Evolutionary conservation across 2,329 filamentous ascomycete genomes (phyloP), one percentile per base, ranked within the genome.

Genomic region (Onygenales sp.): DNA sequence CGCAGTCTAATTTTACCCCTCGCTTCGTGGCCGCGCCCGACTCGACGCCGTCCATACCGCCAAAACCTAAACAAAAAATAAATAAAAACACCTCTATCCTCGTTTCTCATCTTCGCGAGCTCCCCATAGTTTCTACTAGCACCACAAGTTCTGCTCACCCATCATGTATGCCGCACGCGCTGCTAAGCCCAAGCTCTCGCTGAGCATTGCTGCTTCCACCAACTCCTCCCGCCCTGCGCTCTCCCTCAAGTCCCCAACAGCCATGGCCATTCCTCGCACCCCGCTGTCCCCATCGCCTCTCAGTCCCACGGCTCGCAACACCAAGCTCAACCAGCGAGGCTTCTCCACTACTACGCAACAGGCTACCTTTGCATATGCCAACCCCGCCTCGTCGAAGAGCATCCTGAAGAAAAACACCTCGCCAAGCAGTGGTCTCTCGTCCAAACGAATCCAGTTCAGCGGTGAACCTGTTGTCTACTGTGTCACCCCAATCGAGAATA

Each of bases 401-500:
- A 76, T 77, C 52, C 68, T 76, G 53, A 76, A 76, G 66, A 75
- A 74, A 61, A 37, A 21, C 32, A 45, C 51, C 54, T 53, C 46
- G 3, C 54, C 58, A 1, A 51, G 56, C 11, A 49, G 55, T 43
- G 37, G 60, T 21, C 48, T 57, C 31, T 53, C 57, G 44, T 54
- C 53, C 49, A 74, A 74, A 57, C 67, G 66, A 45, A 70, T 76
- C 46, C 67, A 73, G 47, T 76, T 76, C 60, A 61, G 65, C 40
- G 68, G 66, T 39, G 70, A 71, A 5, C 74, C 74, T 3, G 71
- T 67, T 21, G 68, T 77, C 27, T 66, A 75, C 61, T 72, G 70
- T 53, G 69, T 77, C 48, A 75, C 73, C 2, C 74, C 74, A 0
- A 75, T 77, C 56, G 73, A 75, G 59, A 71, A 73, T 14, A 66